phyloP scores from a whole-genome alignment of 768 basidiomycete species.

The Ramaria rubella region DNA sequence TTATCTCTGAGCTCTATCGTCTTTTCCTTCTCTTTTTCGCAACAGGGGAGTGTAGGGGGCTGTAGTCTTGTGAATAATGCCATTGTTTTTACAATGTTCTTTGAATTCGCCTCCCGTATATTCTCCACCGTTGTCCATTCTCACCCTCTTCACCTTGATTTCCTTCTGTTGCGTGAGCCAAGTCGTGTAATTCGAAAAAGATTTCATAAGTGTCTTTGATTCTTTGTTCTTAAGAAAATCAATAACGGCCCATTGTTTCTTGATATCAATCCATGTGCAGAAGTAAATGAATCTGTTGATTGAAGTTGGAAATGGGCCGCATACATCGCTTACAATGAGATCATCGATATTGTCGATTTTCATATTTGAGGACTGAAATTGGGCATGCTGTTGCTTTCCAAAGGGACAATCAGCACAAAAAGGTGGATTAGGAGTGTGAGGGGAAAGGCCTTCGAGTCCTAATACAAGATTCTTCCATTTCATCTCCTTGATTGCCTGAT shows the following conservation, averaged over 20 bases:
- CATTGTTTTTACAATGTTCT: slow-evolving; percentile 18
- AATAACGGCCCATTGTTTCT: background rate
- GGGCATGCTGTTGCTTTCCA: background rate
- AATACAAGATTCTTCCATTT: background rate
- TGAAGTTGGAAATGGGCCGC: background rate
- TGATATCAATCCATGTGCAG: background rate
- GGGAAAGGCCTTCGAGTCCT: background rate
- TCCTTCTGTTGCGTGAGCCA: background rate
- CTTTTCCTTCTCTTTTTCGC: too few relatives aligned
- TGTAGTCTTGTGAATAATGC: slow-evolving; percentile 27
- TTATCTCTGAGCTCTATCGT: too few relatives aligned
- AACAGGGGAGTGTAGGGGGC: slow-evolving; percentile 34
- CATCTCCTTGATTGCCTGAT: too few relatives aligned
- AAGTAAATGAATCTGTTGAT: background rate
- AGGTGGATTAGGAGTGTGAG: background rate
- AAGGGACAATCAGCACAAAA: background rate
- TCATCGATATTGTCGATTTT: background rate
- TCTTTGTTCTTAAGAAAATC: background rate
- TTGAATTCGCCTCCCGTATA: slow-evolving; percentile 18
- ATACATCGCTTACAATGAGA: background rate
- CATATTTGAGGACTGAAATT: background rate
- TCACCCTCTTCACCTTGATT: background rate
- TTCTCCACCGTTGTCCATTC: background rate
- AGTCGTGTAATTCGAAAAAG: background rate
- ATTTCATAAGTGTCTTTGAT: background rate